Percentiles rank a stretch among this genome's conserved stretches.
These are phyloP conservation scores for Coemansia sp. DNA, from an alignment of 192 early-diverging fungal genomes.

Conservation along the genomic window DNA sequence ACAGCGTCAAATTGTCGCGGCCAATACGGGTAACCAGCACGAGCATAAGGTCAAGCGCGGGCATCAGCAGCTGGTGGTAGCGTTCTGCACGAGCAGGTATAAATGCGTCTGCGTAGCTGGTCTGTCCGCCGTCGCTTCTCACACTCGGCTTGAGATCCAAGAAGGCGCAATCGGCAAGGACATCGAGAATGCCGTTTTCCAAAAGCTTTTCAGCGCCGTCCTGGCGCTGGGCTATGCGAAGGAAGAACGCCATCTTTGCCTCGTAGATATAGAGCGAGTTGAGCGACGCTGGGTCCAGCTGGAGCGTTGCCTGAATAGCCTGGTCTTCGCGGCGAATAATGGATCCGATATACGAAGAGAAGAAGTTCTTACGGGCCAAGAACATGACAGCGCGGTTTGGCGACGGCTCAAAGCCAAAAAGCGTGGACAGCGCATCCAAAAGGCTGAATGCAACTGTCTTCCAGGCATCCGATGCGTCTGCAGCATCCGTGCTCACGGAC, in stretches of 20 bases:
- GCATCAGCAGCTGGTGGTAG: slow-evolving; percentile 66
- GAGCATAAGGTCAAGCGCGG: slow-evolving; percentile 60
- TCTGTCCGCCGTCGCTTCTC: slow-evolving; percentile 5
- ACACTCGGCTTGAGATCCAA: slow-evolving; percentile 62
- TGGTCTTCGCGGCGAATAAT: slow-evolving; percentile 64
- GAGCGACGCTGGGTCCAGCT: slow-evolving; percentile 58
- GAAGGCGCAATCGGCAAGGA: slow-evolving; percentile 69
- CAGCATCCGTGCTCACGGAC: slow-evolving; percentile 75
- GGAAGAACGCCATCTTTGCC: slow-evolving; percentile 76
- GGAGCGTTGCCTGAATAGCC: slow-evolving; percentile 54
- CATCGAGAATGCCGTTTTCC: slow-evolving; percentile 77
- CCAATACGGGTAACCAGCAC: slow-evolving; percentile 51
- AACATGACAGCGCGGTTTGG: slow-evolving; percentile 52
- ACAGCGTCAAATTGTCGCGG: slow-evolving; percentile 49
- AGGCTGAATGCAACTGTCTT: slow-evolving; percentile 81
- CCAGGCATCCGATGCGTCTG: slow-evolving; percentile 76
- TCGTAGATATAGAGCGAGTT: slow-evolving; percentile 73
- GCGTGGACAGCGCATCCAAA: slow-evolving; percentile 66
- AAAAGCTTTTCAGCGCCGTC: slow-evolving; percentile 78
- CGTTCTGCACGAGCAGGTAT: slow-evolving; percentile 52
- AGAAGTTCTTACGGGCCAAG: slow-evolving; percentile 57
- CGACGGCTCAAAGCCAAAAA: slow-evolving; percentile 49
- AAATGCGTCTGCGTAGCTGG: slow-evolving; percentile 43
- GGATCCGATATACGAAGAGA: slow-evolving; percentile 56
- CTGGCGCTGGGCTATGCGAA: slow-evolving; percentile 69